These are phyloP conservation scores for Metschnikowia santaceciliae DNA, from an alignment of 805 yeast genomes.

Conservation along the genomic window DNA sequence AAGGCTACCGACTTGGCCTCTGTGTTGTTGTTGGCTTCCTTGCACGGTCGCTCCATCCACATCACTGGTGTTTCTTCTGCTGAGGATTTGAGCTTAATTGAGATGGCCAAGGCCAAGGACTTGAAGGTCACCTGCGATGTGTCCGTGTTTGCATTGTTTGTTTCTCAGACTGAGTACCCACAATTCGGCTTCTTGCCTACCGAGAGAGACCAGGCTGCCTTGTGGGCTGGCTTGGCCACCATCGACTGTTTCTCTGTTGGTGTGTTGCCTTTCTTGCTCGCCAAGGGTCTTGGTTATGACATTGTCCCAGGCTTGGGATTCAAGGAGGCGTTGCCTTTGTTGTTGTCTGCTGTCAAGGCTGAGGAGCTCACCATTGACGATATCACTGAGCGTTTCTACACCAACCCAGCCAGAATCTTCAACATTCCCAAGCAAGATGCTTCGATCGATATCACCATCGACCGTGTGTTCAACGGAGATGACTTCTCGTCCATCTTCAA, in stretches of 20 bases:
- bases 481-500: conserved; percentile 40
- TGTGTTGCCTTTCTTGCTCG: conserved; percentile 66
- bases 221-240: conserved; percentile 70
- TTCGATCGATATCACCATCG: conserved; percentile 76
- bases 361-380: conserved; percentile 70
- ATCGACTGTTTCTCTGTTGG: conserved; percentile 91
- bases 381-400: conserved; percentile 68
- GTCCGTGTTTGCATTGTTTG: conserved; percentile 71
- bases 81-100: conserved; percentile 79
- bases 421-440: conserved; percentile 79
- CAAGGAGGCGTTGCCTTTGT: conserved; percentile 74
- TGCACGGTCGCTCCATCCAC: conserved; percentile 81
- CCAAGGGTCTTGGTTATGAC: conserved; percentile 58
- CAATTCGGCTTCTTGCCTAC: conserved; percentile 74
- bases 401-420: conserved; percentile 78
- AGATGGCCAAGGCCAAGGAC: conserved; percentile 79
- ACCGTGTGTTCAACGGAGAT: conserved; percentile 44
- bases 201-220: conserved; percentile 69
- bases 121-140: conserved; percentile 88
- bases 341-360: conserved; percentile 73
- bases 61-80: conserved; percentile 79
- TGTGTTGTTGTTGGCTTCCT: conserved; percentile 79
- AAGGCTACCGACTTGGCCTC: conserved; percentile 91
- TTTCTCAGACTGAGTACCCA: conserved; percentile 67
- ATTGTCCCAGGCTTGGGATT: conserved; percentile 73